phyloP scores from a whole-genome alignment of 2,329 filamentous ascomycete species.

The Fusarium nurragi region DNA sequence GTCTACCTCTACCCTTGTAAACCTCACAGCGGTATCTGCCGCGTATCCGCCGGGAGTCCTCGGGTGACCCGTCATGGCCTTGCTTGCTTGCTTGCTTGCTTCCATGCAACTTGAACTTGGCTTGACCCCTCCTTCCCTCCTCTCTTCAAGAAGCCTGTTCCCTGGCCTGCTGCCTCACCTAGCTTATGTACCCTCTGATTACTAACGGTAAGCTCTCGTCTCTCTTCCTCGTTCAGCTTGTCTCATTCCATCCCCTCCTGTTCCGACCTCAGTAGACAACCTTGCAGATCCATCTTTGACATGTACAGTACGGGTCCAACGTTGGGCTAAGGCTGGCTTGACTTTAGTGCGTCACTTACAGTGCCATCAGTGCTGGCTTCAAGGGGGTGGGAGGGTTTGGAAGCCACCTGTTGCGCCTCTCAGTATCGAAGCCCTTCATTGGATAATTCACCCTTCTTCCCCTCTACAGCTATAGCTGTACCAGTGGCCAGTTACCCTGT shows the following conservation, averaged over 20 bases:
- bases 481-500: not conserved
- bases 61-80: slow-evolving; percentile 31
- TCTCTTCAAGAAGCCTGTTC: slow-evolving; percentile 8
- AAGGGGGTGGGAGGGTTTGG: too few species aligned
- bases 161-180: not conserved
- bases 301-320: not conserved
- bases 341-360: not conserved
- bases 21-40: slow-evolving; percentile 29
- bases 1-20: slow-evolving; percentile 8
- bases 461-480: not conserved
- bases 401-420: slow-evolving; percentile 1
- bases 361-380: not conserved
- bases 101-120: not conserved
- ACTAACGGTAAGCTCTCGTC: too few species aligned
- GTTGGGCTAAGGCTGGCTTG: not conserved
- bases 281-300: not conserved
- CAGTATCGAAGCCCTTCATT: slow-evolving; percentile 16
- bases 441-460: not conserved
- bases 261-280: too few species aligned
- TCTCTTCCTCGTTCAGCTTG: too few species aligned
- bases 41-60: slow-evolving; percentile 27
- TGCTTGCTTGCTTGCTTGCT: not conserved
- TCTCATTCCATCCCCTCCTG: too few species aligned
- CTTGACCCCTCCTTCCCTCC: slow-evolving; percentile 3
- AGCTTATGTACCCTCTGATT: too few species aligned